Base-by-base conservation (phyloP, 352 stramenopile genomes). In the Phytophthora palmivora region DNA sequence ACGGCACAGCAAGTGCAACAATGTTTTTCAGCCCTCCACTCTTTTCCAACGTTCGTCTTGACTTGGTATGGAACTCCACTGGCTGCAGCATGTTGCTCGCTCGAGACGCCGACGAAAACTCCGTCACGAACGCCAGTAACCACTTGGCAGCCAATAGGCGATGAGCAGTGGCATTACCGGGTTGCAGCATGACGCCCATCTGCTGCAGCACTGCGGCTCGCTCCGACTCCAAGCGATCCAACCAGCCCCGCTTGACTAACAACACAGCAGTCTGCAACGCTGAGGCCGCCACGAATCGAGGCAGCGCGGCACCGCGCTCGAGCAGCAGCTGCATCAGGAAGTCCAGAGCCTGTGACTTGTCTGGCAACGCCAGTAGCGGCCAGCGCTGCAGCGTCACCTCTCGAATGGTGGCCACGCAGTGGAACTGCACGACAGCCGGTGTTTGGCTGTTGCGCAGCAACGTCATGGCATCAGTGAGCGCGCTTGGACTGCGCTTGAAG, bases 241-340 rank as follows among this genome's bases (percentile, higher is more conserved):
- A 77, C 87, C 87, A 95, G 32, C 84, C 84, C 42, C 87, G 76
- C 60, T 95, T 95, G 55, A 93, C 84, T 50, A 95, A 54, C 26
- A 94, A 62, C 37, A 90, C 82, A 14, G 89, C 81, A 3, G 87
- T 82, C 53, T 93, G 83, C 53, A 95, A 72, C 55, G 86, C 71
- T 7, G 80, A 54, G 18, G 72, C 68, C 32, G 82, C 79, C 12
- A 95, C 82, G 39, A 85, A 95, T 30, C 70, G 58, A 55, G 75
- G 75, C 48, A 93, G 42, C 42, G 66, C 28, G 2, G 72, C 47
- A 41, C 82, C 85, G 44, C 84, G 71, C 44, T 87, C 66, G 58
- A 86, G 79, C n/a, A 95, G 57, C 44, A 95, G 73, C 39, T 92
- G 79, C 79, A 93, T 95, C 44, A 92, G 68, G 38, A 90, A 82